Evolutionary conservation across 2,329 filamentous ascomycete genomes (phyloP).

Genomic region (Ophiostoma pallidulum): DNA sequence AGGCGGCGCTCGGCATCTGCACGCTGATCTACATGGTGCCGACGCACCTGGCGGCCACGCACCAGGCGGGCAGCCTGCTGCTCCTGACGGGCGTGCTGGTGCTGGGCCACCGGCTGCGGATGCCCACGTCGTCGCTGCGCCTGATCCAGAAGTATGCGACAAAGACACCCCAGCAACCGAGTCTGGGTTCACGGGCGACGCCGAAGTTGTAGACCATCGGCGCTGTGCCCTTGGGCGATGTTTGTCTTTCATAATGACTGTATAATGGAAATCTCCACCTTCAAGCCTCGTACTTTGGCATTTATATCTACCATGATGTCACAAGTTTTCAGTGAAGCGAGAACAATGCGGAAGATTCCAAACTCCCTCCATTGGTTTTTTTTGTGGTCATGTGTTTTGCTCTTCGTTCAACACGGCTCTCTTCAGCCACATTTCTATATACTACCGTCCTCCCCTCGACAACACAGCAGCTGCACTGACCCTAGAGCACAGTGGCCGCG

Average conservation of each 20-base stretch:
- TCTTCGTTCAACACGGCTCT: too few relatives aligned
- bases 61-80: conserved; percentile 84
- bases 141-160: conserved; percentile 44
- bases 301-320: not conserved
- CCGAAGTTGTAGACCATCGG: conserved; percentile 5
- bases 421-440: too few relatives aligned
- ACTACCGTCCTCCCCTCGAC: too few relatives aligned
- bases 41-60: conserved; percentile 73
- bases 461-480: too few relatives aligned
- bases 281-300: not conserved
- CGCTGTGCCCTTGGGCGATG: too few relatives aligned
- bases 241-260: too few relatives aligned
- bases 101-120: conserved; percentile 66
- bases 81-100: conserved; percentile 75
- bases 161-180: conserved; percentile 1
- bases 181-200: not conserved
- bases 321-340: too few relatives aligned
- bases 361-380: too few relatives aligned
- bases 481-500: too few relatives aligned
- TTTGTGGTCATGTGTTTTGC: too few relatives aligned
- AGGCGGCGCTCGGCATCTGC: conserved; percentile 78
- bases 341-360: too few relatives aligned
- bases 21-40: conserved; percentile 94
- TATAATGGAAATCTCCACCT: conserved; percentile 3
- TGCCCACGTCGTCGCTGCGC: conserved; percentile 56